phyloP scores from a whole-genome alignment of 805 yeast genomes.

The Saturnispora serradocipensis region DNA sequence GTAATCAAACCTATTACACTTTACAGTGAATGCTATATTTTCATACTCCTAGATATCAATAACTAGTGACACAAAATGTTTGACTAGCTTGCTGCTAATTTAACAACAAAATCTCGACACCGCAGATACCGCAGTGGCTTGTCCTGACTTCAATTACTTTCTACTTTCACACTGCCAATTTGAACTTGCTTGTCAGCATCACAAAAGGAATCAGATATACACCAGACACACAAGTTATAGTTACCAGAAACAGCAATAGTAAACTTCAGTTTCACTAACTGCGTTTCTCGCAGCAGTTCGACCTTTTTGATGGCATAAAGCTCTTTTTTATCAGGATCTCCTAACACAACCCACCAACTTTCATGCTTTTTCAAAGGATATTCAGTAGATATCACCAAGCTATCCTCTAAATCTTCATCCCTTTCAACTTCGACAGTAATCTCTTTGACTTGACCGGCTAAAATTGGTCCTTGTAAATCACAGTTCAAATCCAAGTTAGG shows the following conservation, averaged over 20 bases:
- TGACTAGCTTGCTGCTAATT: too few species aligned
- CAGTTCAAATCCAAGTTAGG: constrained; percentile 74
- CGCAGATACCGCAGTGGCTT: background rate
- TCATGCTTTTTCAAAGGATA: constrained; percentile 57
- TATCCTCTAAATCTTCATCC: constrained; percentile 70
- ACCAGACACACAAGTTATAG: constrained; percentile 64
- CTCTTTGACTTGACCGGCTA: constrained; percentile 36
- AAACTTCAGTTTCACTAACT: constrained; percentile 44
- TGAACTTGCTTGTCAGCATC: constrained; percentile 85
- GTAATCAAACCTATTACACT: background rate
- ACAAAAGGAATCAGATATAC: constrained; percentile 84
- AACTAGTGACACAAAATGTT: too few species aligned
- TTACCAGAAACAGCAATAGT: constrained; percentile 52
- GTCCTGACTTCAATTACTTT: background rate
- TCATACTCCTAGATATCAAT: background rate
- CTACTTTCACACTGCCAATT: constrained; percentile 1
- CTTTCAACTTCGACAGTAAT: constrained; percentile 45
- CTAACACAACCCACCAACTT: constrained; percentile 84
- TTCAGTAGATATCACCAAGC: constrained; percentile 46
- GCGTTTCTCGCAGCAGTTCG: constrained; percentile 41
- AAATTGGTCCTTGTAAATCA: constrained; percentile 35
- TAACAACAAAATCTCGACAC: background rate
- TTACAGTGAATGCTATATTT: background rate
- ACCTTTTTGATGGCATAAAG: constrained; percentile 68
- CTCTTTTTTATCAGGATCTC: constrained; percentile 50